Conservation (phyloP, 768 basidiomycete species). For the Obba rivulosa region DNA sequence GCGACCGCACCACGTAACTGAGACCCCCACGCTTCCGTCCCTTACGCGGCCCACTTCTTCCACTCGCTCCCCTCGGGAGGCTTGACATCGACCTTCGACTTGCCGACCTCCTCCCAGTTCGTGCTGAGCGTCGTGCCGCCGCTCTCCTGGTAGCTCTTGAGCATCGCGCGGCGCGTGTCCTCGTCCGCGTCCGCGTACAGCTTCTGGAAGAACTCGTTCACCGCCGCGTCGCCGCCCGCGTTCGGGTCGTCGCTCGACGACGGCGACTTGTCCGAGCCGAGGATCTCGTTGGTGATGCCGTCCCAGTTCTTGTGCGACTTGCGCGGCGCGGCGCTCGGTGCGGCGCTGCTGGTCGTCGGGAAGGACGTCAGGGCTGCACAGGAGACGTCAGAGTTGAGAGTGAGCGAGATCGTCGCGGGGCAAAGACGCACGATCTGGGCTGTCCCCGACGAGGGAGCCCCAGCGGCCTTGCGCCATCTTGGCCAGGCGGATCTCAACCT, state of each 20-base stretch:
- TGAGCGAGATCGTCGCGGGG: constrained; percentile 20
- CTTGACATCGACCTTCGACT: constrained; percentile 65
- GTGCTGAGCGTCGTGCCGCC: constrained; percentile 95
- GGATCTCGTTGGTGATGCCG: constrained; percentile 63
- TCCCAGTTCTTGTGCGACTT: constrained; percentile 85
- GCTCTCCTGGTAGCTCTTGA: constrained; percentile 95
- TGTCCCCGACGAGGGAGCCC: constrained; percentile 70
- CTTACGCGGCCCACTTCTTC: constrained; percentile 59
- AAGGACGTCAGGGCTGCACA: constrained; percentile 12
- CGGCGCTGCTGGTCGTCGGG: constrained; percentile 28
- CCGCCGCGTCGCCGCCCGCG: constrained; percentile 78
- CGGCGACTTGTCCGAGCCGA: constrained; percentile 64
- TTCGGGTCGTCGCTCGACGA: constrained; percentile 78
- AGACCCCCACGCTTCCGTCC: too few species aligned
- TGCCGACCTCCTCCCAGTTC: constrained; percentile 87
- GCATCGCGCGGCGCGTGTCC: constrained; percentile 90
- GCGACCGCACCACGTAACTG: neutral
- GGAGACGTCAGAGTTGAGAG: neutral
- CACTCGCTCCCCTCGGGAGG: constrained; percentile 83
- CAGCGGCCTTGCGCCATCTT: constrained; percentile 70
- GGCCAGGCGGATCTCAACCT: constrained; percentile 76
- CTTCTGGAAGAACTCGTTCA: constrained; percentile 89
- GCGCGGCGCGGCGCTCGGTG: constrained; percentile 27
- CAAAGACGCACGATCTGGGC: constrained; percentile 62
- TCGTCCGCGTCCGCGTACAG: constrained; percentile 89